These are phyloP conservation scores for Pholiota adiposa DNA, from an alignment of 1,284 basidiomycete genomes.

Conservation along the genomic window DNA sequence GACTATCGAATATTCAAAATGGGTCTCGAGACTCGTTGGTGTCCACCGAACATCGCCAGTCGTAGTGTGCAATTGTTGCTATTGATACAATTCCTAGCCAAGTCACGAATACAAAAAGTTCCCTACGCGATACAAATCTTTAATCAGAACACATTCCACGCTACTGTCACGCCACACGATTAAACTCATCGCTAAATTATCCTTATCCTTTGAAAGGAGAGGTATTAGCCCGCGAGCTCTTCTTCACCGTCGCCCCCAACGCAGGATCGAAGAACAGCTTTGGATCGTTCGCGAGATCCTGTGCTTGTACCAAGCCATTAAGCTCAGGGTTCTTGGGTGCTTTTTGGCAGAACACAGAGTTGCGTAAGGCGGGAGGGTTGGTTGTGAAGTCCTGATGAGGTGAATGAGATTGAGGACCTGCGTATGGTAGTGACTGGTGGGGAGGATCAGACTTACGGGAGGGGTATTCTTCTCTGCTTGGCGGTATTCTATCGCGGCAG, in stretches of 20 bases:
- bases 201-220: conserved; percentile 42
- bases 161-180: no score
- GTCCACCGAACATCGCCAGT: no score
- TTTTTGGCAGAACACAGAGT: conserved; percentile 56
- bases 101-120: no score
- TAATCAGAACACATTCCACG: no score
- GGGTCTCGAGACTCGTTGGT: no score
- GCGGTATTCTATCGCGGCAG: conserved; percentile 57
- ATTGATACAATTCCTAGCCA: no score
- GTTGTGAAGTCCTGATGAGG: conserved; percentile 52
- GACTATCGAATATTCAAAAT: no score
- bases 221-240: conserved; percentile 57
- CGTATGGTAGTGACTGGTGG: no score
- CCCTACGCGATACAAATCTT: no score
- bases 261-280: conserved; percentile 63
- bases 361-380: conserved; percentile 51
- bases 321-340: conserved; percentile 53
- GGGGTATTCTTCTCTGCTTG: conserved; percentile 68
- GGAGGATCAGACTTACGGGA: no score
- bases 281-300: conserved; percentile 53
- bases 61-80: no score
- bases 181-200: no score
- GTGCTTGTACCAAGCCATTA: conserved; percentile 51
- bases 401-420: conserved; percentile 11
- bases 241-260: conserved; percentile 42